Evolutionary conservation across 192 early-diverging fungal species (phyloP).

Genomic region (Chytriomyces hyalinus): DNA sequence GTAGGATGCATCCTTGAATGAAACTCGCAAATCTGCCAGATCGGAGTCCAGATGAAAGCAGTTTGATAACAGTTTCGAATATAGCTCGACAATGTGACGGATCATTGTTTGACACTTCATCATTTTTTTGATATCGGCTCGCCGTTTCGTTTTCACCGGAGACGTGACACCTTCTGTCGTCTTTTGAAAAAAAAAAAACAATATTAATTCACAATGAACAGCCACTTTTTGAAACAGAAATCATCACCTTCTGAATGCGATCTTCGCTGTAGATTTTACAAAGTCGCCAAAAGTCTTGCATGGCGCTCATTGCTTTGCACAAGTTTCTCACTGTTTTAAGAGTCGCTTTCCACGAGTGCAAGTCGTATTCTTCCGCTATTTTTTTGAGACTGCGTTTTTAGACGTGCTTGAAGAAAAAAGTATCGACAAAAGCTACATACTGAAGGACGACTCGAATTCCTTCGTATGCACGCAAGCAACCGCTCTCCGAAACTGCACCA

Average conservation of each 20-base stretch:
- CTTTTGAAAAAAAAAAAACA: background rate
- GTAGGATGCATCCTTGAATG: background rate
- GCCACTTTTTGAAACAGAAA: background rate
- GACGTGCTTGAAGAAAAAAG: constrained; percentile 1
- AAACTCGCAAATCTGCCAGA: constrained; percentile 6
- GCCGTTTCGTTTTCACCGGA: constrained; percentile 26
- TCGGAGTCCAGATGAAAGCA: constrained; percentile 48
- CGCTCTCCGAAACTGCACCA: constrained; percentile 43
- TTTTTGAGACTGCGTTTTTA: background rate
- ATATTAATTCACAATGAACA: too few species aligned
- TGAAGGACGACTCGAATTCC: constrained; percentile 51
- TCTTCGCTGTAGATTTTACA: constrained; percentile 88
- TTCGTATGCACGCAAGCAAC: constrained; percentile 44
- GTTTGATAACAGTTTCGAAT: constrained; percentile 59
- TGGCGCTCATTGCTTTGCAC: constrained; percentile 72
- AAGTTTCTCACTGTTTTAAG: constrained; percentile 72
- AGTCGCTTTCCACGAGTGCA: constrained; percentile 77
- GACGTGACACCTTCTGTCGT: background rate
- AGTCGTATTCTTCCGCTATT: constrained; percentile 64
- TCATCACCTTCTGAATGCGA: constrained; percentile 66
- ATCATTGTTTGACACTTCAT: constrained; percentile 72
- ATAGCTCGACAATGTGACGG: constrained; percentile 65
- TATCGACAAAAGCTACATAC: constrained; percentile 23
- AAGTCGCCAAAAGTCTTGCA: constrained; percentile 94
- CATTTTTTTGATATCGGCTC: constrained; percentile 65